A percentile compares a stretch with the other conserved stretches of the same genome.
Evolutionary conservation across 495 filamentous ascomycete genomes (phyloP).

Genomic region (Podospora conica): DNA sequence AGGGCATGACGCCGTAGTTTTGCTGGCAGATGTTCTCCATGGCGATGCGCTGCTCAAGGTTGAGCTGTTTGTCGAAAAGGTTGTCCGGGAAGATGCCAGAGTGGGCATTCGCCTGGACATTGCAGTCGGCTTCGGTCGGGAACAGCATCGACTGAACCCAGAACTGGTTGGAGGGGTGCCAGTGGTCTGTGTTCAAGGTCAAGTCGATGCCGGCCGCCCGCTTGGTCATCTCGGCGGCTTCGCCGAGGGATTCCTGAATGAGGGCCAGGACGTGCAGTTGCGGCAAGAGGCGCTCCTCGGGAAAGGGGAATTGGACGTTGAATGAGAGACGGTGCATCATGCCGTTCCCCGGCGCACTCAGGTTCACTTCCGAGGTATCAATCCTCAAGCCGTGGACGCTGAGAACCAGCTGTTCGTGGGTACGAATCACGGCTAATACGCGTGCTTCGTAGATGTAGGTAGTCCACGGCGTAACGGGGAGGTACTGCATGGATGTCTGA

Average conservation of each 20-base stretch:
- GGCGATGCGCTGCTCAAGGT: slow-evolving; percentile 47
- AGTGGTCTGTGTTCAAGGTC: too few relatives aligned
- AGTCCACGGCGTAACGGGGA: slow-evolving; percentile 22
- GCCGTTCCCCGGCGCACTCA: background rate
- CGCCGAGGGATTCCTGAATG: slow-evolving; percentile 16
- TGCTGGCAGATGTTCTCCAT: slow-evolving; percentile 39
- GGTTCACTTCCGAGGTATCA: slow-evolving; percentile 2
- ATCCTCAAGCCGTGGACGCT: slow-evolving; percentile 9
- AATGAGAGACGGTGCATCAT: slow-evolving; percentile 11
- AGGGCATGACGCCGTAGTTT: slow-evolving; percentile 46
- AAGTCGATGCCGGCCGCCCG: background rate
- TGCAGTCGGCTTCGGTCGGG: slow-evolving; percentile 36
- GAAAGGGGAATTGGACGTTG: slow-evolving; percentile 22
- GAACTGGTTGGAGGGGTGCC: background rate
- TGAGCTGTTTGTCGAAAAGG: slow-evolving; percentile 40
- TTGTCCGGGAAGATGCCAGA: slow-evolving; percentile 23
- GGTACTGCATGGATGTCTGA: background rate
- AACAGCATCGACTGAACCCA: slow-evolving; percentile 49
- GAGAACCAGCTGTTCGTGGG: slow-evolving; percentile 17
- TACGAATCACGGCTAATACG: slow-evolving; percentile 17
- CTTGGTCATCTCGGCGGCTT: slow-evolving; percentile 6
- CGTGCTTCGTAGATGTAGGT: slow-evolving; percentile 23
- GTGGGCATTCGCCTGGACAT: slow-evolving; percentile 34
- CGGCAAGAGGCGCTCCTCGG: slow-evolving; percentile 15
- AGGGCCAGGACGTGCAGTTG: slow-evolving; percentile 20